Evolutionary conservation across 331 rosid genomes (phyloP).

Genomic region (Malus hybrid): DNA sequence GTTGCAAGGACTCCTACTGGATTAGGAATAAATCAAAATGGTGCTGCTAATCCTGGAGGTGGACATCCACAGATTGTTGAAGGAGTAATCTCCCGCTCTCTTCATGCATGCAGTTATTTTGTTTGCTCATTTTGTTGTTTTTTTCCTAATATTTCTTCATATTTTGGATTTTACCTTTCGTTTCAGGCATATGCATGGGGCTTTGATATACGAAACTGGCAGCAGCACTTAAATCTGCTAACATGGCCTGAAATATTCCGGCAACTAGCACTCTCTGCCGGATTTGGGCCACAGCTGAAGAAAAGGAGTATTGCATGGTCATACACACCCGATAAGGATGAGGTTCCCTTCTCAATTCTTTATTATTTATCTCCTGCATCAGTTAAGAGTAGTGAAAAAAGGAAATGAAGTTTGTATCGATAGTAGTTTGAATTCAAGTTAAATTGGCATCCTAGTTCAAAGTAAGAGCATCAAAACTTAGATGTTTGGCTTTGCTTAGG

Average conservation of each 20-base stretch:
- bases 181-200: conserved; percentile 97
- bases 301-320: conserved; percentile 71
- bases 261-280: conserved; percentile 87
- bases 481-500: not conserved
- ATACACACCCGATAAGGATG: conserved; percentile 59
- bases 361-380: not conserved
- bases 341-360: conserved; percentile 41
- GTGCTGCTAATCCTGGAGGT: conserved; percentile 91
- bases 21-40: conserved; percentile 77
- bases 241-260: conserved; percentile 96
- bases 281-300: conserved; percentile 87
- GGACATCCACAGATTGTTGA: conserved; percentile 98
- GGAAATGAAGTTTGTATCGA: not conserved
- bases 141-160: not conserved
- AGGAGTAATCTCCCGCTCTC: conserved; percentile 55
- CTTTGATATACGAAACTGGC: conserved; percentile 96
- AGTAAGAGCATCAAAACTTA: not conserved
- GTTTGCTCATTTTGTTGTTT: conserved; percentile 4
- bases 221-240: conserved; percentile 77
- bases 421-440: not conserved
- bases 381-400: not conserved
- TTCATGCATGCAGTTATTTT: not conserved
- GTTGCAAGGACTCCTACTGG: conserved; percentile 97
- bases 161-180: conserved; percentile 4
- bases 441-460: not conserved